A percentile compares a stretch with the other conserved stretches of the same genome.
Evolutionary conservation across 2,329 filamentous ascomycete genomes (phyloP).

Genomic region (Chaetomium sp.): DNA sequence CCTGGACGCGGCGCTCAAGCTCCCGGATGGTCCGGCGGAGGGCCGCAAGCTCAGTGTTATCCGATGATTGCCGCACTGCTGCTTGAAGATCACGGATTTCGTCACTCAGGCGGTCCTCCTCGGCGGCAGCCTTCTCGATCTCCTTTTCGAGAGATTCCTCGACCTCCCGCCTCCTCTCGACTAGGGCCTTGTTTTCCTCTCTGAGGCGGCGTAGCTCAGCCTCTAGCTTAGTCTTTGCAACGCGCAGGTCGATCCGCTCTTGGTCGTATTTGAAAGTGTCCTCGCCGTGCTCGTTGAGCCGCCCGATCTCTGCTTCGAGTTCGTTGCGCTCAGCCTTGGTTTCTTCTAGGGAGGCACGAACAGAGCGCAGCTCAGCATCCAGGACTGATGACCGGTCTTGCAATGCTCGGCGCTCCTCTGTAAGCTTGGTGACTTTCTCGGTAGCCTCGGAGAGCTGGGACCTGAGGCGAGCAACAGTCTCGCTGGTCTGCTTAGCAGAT

Average conservation of each 20-base stretch:
- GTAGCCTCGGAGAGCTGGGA: conserved; percentile 62
- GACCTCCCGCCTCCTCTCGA: conserved; percentile 58
- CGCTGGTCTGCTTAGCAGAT: conserved; percentile 41
- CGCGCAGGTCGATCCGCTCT: conserved; percentile 69
- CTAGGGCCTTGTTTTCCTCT: conserved; percentile 62
- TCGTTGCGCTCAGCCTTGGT: conserved; percentile 68
- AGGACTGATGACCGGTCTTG: conserved; percentile 64
- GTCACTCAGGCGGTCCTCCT: conserved; percentile 63
- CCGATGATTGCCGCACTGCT: conserved; percentile 50
- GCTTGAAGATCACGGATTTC: conserved; percentile 57
- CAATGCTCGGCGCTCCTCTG: conserved; percentile 63
- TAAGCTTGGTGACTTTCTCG: conserved; percentile 56
- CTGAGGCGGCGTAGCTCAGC: conserved; percentile 65
- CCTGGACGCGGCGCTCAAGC: conserved; percentile 63
- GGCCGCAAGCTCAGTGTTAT: conserved; percentile 56
- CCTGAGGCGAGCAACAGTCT: conserved; percentile 55
- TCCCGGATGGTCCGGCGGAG: conserved; percentile 65
- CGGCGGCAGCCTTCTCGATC: conserved; percentile 65
- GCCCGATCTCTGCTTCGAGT: conserved; percentile 61
- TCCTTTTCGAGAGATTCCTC: conserved; percentile 68
- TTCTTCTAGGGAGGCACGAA: conserved; percentile 59
- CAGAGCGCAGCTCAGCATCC: conserved; percentile 61
- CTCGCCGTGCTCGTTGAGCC: conserved; percentile 56
- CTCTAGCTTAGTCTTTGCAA: conserved; percentile 68
- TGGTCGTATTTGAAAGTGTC: conserved; percentile 65